Base-by-base conservation (phyloP, 2,329 filamentous ascomycete genomes). In the Hyphodiscus sp. region DNA sequence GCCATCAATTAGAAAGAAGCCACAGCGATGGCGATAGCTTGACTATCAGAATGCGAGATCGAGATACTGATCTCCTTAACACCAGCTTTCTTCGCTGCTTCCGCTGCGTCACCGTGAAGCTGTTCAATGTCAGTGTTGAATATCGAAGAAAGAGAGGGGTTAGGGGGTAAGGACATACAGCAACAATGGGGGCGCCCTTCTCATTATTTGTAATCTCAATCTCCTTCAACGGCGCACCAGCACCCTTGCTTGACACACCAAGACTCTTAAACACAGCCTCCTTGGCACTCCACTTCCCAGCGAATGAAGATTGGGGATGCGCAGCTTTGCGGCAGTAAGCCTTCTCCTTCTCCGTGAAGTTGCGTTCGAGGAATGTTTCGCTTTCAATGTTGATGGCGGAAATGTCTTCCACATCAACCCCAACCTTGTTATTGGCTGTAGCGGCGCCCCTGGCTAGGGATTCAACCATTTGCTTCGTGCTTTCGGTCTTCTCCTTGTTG, bases 221-320 rank as follows among this genome's bases (percentile, higher is more conserved):
- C 43, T 97, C 91, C 76, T 86, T 94, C 73, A 99, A 72, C 16
- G 90, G 79, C 55, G 94, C 92, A 60, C 95, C 94, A 10, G 87
- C 91, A 57, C 94, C 94, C 73, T 88, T 85, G 72, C 91, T 87
- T 63, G 80, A 75, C 13, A 97, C 91, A 61, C 91, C 91, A 15
- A 99, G 78, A 41, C 89, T 91, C 82, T 99, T 99, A 80, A 99
- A 99, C 0, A 99, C 91, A 26, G 94, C 94, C 74, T 99, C 94
- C 77, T 99, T 99, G 38, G 94, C 94, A 65, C 87, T 92, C 94
- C 94, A 99, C 63, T 91, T 85, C 48, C 94, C 94, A 5, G 92
- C 90, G 72, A 96, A 99, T 49, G 90, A 95, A 61, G 91, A 89
- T 68, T 90, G 89, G 1, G 91, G 88, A 67, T 81, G 86, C 6